Percentiles rank a stretch among this genome's conserved stretches.
phyloP scores from a whole-genome alignment of 202 grass and related monocot species.

The Hordeum pubiflorum region DNA sequence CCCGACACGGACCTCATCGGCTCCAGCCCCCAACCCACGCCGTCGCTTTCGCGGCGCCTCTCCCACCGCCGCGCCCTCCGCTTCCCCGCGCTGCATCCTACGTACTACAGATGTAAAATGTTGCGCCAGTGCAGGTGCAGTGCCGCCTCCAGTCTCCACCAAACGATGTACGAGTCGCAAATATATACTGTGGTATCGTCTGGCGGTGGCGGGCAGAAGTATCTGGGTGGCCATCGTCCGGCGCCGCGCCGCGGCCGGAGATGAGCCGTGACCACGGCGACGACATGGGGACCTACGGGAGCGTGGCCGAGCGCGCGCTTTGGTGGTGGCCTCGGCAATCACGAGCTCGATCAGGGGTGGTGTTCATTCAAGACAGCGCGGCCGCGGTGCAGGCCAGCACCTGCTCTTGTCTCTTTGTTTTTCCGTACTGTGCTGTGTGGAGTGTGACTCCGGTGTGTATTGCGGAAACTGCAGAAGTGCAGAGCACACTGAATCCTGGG shows the following conservation, averaged over 20 bases:
- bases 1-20: not conserved
- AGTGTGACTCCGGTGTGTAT: too few species aligned
- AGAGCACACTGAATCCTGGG: not conserved
- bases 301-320: too few species aligned
- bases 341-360: not conserved
- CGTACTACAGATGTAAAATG: not conserved
- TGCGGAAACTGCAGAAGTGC: not conserved
- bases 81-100: too few species aligned
- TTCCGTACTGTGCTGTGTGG: not conserved
- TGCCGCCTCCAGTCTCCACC: too few species aligned
- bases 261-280: not conserved
- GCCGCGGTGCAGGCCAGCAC: not conserved
- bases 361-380: not conserved
- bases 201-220: too few species aligned
- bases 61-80: not conserved
- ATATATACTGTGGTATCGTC: too few species aligned
- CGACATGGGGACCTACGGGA: not conserved
- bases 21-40: not conserved
- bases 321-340: not conserved
- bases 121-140: too few species aligned
- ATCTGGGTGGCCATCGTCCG: too few species aligned
- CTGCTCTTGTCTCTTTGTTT: not conserved
- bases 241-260: not conserved
- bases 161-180: too few species aligned
- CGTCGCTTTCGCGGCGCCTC: not conserved